Evolutionary conservation across 1,139 yeast species (phyloP), one percentile per base, ranked within the genome.

Genomic region (Arxiozyma slooffiae): DNA sequence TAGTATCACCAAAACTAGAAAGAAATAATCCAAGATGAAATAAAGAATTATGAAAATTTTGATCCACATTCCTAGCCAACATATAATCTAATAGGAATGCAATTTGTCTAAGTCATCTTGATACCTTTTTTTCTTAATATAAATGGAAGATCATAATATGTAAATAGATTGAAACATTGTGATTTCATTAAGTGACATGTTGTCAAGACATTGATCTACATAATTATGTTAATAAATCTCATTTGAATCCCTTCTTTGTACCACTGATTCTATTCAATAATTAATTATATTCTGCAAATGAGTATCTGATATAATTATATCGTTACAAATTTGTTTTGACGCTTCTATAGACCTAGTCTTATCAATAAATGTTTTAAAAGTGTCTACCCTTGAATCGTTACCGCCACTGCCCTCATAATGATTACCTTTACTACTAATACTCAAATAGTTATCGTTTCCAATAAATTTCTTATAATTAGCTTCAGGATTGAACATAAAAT

Each of bases 41-140:
- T 42, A 89, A 70, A 0, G 96, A 96, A 67, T 85, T 84, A 63
- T 89, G 96, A 60, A 61, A 63, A 48, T 58, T 57, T 14, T 55
- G 55, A 23, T 60, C 58, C 18, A 56, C 53, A 48, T 59, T 57
- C 41, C 57, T 59, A 17, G 92, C 81, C 67, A 85, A 82, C 81
- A 86, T 82, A 61, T 88, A 87, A 67, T 89, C 97, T 85, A 88
- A 63, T 85, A 88, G 55, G 87, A 79, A 64, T 87, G 96, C 24
- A 89, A 69, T 2, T 82, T 74, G 55, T 82, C 79, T 53, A 85
- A 77, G 0, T 96, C 85, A 1, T 79, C 82, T 60, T 84, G 87
- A 59, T 85, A 87, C 57, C 85, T 85, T 18, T 81, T 77, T 2
- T 71, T 73, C 44, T 77, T 73, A 58, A 88, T 73, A 46, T 78